Evolutionary conservation across 2,329 filamentous ascomycete species (phyloP).

Genomic region (Trichoderma koningiopsis): DNA sequence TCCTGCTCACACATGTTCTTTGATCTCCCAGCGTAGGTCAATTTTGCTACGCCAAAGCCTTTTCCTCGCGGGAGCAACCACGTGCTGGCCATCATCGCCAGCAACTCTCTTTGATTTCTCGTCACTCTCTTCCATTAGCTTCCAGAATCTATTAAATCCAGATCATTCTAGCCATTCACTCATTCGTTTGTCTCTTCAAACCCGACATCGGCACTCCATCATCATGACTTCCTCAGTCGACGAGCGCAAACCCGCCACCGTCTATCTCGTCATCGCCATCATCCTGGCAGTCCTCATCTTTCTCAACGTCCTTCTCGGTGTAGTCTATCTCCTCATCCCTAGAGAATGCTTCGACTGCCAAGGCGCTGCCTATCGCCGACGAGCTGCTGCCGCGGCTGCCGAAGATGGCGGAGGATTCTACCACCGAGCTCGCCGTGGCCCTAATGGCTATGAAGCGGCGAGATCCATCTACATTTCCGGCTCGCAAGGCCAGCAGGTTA

Average conservation of each 20-base stretch:
- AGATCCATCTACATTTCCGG: slow-evolving; percentile 13
- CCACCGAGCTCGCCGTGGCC: neutral
- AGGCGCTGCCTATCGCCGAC: neutral
- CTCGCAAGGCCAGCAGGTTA: neutral
- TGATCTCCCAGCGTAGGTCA: neutral
- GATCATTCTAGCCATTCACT: neutral
- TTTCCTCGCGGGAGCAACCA: neutral
- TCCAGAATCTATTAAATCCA: neutral
- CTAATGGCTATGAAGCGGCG: neutral
- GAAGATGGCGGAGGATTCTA: neutral
- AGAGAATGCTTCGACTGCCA: slow-evolving; percentile 3
- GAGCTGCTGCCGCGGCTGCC: neutral
- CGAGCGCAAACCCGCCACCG: neutral
- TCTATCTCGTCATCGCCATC: slow-evolving; percentile 24
- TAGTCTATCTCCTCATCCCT: neutral
- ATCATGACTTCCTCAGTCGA: neutral
- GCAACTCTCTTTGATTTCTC: neutral
- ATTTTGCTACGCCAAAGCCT: neutral
- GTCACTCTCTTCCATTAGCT: neutral
- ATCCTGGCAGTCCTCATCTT: slow-evolving; percentile 19
- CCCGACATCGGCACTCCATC: neutral
- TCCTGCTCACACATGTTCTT: neutral
- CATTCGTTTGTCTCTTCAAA: neutral
- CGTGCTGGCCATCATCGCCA: neutral
- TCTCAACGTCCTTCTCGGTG: slow-evolving; percentile 24